Evolutionary conservation across 2,329 filamentous ascomycete genomes (phyloP), one percentile per base, ranked within the genome.

Genomic region (Thermothelomyces thermophilus): DNA sequence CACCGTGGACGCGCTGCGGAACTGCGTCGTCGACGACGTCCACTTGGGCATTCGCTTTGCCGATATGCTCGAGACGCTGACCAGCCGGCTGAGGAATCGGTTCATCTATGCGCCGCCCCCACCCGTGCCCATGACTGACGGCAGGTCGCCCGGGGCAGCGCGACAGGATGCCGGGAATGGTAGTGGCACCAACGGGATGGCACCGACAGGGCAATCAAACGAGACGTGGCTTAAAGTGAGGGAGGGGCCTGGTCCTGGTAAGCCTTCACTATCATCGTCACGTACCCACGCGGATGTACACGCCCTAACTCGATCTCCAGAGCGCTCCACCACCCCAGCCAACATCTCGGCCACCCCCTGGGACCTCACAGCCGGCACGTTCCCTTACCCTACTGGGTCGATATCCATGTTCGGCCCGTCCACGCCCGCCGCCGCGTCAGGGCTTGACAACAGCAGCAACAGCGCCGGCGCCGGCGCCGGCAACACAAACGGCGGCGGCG

Each of bases 31-130:
- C 3, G 87, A 93, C 61, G 87, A 93, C 58, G 86, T 91, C 7
- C 87, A 93, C 64, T 75, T 93, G 4, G 87, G 85, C n/a, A 89
- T 86, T 52, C 80, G 87, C 7, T 93, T 93, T 60, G 86, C 87
- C 16, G 86, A 90, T 60, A 76, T 91, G 41, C 78, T 91, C n/a
- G 83, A 90, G 60, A 87, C 84, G 1, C 70, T 93, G 35, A 90
- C 86, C 0, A 83, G 83, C 53, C 77, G 86, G 20, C 74, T 91
- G 55, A 79, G 86, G 47, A 82, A 83, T 58, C 79, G 86, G 6
- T 88, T 93, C 60, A 89, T 81, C 64, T 86, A 74, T 68, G 84
- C 70, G 56, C 77, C 80, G 5, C 72, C 73, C 4, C 68, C 72
- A 53, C 67, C 60, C 3, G 26, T 56, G 11, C 56, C 56, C 20